These are phyloP conservation scores for Podospora fimiseda DNA, from an alignment of 495 filamentous ascomycete species.

Conservation along the genomic window DNA sequence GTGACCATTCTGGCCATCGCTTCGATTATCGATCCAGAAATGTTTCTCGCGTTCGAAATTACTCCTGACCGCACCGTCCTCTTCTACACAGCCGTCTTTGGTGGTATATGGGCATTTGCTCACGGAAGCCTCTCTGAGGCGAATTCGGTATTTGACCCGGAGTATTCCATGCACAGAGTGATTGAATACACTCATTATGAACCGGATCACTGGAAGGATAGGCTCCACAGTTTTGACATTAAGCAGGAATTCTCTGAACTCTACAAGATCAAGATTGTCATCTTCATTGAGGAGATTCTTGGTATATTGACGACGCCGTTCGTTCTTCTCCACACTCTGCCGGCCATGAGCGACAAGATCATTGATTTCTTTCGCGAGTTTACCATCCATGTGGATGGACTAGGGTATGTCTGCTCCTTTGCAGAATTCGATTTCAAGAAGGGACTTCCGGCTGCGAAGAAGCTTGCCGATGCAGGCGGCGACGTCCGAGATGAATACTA, in stretches of 20 bases:
- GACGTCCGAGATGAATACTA: conserved; percentile 89
- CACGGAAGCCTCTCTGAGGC: conserved; percentile 78
- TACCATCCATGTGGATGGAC: conserved; percentile 90
- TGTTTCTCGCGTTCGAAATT: conserved; percentile 88
- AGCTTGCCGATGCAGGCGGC: conserved; percentile 25
- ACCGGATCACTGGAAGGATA: conserved; percentile 78
- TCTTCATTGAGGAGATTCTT: conserved; percentile 87
- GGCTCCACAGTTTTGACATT: conserved; percentile 81
- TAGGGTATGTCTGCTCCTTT: conserved; percentile 94
- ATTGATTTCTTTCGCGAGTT: conserved; percentile 98
- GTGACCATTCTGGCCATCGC: conserved; percentile 74
- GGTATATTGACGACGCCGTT: conserved; percentile 90
- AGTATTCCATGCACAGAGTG: conserved; percentile 78
- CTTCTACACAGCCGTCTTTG: conserved; percentile 71
- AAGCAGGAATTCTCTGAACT: conserved; percentile 77
- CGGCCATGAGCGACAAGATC: conserved; percentile 83
- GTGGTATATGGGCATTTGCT: conserved; percentile 68
- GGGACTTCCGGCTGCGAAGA: conserved; percentile 51
- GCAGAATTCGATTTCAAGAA: conserved; percentile 98
- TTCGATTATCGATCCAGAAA: conserved; percentile 77
- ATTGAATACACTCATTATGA: conserved; percentile 88
- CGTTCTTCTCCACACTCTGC: conserved; percentile 79
- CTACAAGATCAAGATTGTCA: conserved; percentile 81
- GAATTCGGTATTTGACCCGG: conserved; percentile 84
- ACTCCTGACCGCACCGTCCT: conserved; percentile 75